Evolutionary conservation across 129 eudicot genomes (phyloP).

Genomic region (Escallonia rubra): DNA sequence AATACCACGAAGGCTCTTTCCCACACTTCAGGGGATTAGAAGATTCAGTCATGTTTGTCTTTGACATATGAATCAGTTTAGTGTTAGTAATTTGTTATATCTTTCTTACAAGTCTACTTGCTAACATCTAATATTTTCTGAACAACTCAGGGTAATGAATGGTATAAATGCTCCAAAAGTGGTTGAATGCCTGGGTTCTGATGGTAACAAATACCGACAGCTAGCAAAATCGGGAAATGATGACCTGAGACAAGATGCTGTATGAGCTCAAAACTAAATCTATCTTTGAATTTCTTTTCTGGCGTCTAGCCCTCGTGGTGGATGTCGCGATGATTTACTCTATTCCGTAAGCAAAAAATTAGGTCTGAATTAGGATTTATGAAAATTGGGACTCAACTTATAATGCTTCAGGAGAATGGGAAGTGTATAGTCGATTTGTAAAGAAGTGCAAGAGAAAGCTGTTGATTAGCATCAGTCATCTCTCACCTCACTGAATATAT

Average conservation of each 20-base stretch:
- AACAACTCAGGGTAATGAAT: conserved; percentile 77
- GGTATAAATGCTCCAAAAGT: conserved; percentile 98
- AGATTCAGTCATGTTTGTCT: conserved; percentile 82
- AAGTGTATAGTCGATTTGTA: neutral
- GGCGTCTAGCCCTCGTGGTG: neutral
- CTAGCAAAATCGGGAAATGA: conserved; percentile 98
- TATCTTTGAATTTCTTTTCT: conserved; percentile 1
- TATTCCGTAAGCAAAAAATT: too few species aligned
- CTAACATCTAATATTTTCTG: conserved; percentile 12
- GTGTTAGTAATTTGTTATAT: conserved; percentile 7
- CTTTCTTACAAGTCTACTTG: conserved; percentile 14
- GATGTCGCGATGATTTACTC: neutral
- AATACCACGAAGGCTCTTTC: conserved; percentile 79
- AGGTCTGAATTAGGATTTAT: too few species aligned
- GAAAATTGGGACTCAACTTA: too few species aligned
- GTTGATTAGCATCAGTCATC: too few species aligned
- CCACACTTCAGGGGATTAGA: conserved; percentile 88
- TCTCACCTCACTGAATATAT: too few species aligned
- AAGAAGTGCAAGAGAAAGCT: too few species aligned
- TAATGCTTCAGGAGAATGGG: too few species aligned
- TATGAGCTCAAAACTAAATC: conserved; percentile 26
- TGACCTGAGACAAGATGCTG: conserved; percentile 99
- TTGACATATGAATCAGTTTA: conserved; percentile 1
- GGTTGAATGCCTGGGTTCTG: conserved; percentile 94
- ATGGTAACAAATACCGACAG: conserved; percentile 87